Base-by-base conservation (phyloP, 148 eudicot species). In the Spergularia bocconei region DNA sequence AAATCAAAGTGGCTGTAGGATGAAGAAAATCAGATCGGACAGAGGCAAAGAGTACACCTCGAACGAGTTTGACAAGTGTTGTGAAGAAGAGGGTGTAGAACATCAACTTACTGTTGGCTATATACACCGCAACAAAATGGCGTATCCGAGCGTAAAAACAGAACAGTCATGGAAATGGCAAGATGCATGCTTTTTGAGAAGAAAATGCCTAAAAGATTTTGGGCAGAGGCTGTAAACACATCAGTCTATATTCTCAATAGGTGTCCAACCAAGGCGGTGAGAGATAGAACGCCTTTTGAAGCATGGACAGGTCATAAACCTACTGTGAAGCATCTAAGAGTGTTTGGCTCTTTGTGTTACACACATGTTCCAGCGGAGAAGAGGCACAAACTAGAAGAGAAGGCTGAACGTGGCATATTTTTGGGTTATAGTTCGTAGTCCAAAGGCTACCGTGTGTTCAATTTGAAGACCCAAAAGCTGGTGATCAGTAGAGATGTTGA, bases 121-220 rank as follows among this genome's bases (percentile, higher is more conserved):
- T 20, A 78, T 16, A 56, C 79, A 7, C 77, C 77, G 7, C 69
- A 76, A 16, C 73, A 77, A 52, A 71, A 72, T 59, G 69, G 64
- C 0, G 63, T 71, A 6, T 41, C 38, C 0, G 55, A 75, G 29
- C 25, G 69, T 12, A 76, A 60, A 20, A 72, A 72, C 33, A n/a
- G 36, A 52, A 80, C 56, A 1, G 38, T 66, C 13, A 6, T 48
- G 39, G 48, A 65, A 11, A 76, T 75, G 77, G 69, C 64, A 2
- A 19, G 53, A 48, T 62, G 64, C 1, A 76, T 76, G 80, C 20
- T 80, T 5, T n/a, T 19, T 4, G 62, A 44, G 13, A 80, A 76
- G 11, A 17, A 23, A 5, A 13, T 81, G 13, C 77, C 68, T 3
- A 76, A 66, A 16, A 11, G n/a, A 0, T 81, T 76, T 12, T 76